Conservation (phyloP, 371 early-diverging fungal species). For the Entomophthora muscae region DNA sequence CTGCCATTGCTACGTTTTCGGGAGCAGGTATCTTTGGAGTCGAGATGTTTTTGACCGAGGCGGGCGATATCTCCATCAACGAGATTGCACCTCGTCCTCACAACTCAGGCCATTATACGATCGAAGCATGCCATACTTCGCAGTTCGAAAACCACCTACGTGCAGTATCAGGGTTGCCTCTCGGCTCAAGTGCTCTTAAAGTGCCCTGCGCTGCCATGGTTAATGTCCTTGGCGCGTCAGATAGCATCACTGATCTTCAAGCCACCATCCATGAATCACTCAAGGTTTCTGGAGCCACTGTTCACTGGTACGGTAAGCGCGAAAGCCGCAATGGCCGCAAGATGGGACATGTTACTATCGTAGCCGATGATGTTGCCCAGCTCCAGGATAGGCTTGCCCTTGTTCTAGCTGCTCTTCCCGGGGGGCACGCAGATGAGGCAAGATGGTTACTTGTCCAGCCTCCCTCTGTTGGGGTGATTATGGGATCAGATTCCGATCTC, state of each 20-base stretch:
- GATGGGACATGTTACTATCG: slow-evolving; percentile 93
- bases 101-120: slow-evolving; percentile 96
- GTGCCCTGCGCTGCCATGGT: slow-evolving; percentile 84
- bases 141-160: slow-evolving; percentile 95
- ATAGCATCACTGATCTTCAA: slow-evolving; percentile 15
- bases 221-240: slow-evolving; percentile 68
- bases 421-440: background rate
- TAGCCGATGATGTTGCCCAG: slow-evolving; percentile 61
- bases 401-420: slow-evolving; percentile 22
- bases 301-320: slow-evolving; percentile 86
- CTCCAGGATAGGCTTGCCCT: slow-evolving; percentile 37
- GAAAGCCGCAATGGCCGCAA: slow-evolving; percentile 76
- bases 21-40: slow-evolving; percentile 92
- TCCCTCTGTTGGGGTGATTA: slow-evolving; percentile 85
- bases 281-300: slow-evolving; percentile 60
- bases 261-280: slow-evolving; percentile 31
- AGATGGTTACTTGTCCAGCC: slow-evolving; percentile 13
- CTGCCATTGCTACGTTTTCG: slow-evolving; percentile 57
- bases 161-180: slow-evolving; percentile 76
- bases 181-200: slow-evolving; percentile 79
- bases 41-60: slow-evolving; percentile 81
- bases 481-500: slow-evolving; percentile 94
- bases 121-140: slow-evolving; percentile 89
- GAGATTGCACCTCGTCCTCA: slow-evolving; percentile 97
- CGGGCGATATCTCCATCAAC: slow-evolving; percentile 70